Percentiles rank a stretch among this genome's conserved stretches.
Conservation (phyloP, 345 rosid species). For the Aurinia saxatilis region DNA sequence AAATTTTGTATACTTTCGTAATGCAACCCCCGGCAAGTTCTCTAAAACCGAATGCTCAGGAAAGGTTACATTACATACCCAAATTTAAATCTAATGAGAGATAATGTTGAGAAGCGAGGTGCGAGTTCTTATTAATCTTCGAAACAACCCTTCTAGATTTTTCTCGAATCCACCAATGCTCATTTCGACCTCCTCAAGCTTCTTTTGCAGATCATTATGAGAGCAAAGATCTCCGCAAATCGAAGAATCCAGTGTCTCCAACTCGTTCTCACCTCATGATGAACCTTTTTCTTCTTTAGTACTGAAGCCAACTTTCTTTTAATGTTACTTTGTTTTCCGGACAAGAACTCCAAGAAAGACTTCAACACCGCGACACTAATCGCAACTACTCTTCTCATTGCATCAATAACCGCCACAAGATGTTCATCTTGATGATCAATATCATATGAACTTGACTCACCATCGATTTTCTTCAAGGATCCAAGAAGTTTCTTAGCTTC, state of each 20-base stretch:
- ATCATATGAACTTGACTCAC: background rate
- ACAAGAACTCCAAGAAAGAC: slow-evolving; percentile 41
- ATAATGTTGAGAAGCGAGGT: slow-evolving; percentile 57
- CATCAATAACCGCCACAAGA: slow-evolving; percentile 34
- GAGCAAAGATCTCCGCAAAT: slow-evolving; percentile 1
- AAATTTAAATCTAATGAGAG: slow-evolving; percentile 30
- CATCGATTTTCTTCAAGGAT: slow-evolving; percentile 45
- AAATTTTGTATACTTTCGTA: background rate
- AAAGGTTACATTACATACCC: background rate
- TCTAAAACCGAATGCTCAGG: slow-evolving; percentile 2
- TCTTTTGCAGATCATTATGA: slow-evolving; percentile 24
- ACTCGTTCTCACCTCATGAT: slow-evolving; percentile 32
- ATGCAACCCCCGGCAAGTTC: background rate
- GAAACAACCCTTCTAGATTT: slow-evolving; percentile 45
- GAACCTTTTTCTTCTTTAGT: slow-evolving; percentile 41
- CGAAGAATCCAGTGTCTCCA: slow-evolving; percentile 36
- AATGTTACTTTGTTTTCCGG: slow-evolving; percentile 27
- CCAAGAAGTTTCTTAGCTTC: slow-evolving; percentile 41
- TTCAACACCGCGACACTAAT: slow-evolving; percentile 33
- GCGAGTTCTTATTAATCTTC: slow-evolving; percentile 55
- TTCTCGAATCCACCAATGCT: slow-evolving; percentile 43
- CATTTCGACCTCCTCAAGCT: slow-evolving; percentile 39
- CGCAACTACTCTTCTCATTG: slow-evolving; percentile 35
- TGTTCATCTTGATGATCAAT: slow-evolving; percentile 27
- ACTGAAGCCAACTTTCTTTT: slow-evolving; percentile 41